Conservation (phyloP, 2,329 filamentous ascomycete species). For the Plenodomus lindquistii region DNA sequence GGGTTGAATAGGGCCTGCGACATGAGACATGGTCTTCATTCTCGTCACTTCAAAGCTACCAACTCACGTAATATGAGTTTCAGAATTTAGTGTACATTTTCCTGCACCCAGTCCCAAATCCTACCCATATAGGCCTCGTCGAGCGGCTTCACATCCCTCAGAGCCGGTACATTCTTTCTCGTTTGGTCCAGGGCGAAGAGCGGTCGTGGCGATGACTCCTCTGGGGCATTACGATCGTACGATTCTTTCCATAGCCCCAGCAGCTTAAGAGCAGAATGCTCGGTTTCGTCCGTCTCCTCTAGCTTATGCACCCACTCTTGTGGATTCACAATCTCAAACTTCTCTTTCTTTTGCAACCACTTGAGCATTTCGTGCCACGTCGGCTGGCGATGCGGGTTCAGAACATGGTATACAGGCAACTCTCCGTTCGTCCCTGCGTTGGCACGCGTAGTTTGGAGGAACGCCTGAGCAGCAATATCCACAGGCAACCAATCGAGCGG, state of each 20-base stretch:
- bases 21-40: neutral
- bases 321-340: slow-evolving; percentile 49
- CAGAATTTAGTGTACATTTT: slow-evolving; percentile 16
- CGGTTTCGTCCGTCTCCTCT: slow-evolving; percentile 32
- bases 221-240: slow-evolving; percentile 37
- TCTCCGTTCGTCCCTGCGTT: slow-evolving; percentile 2
- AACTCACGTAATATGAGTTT: neutral
- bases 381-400: slow-evolving; percentile 51
- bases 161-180: slow-evolving; percentile 35
- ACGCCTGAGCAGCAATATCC: slow-evolving; percentile 52
- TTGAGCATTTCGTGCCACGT: slow-evolving; percentile 53
- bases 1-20: neutral
- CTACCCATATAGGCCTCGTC: slow-evolving; percentile 49
- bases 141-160: slow-evolving; percentile 46
- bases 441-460: slow-evolving; percentile 43
- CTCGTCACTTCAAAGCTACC: neutral
- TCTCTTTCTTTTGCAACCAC: slow-evolving; percentile 47
- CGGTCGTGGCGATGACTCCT: slow-evolving; percentile 5
- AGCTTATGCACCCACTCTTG: slow-evolving; percentile 50
- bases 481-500: slow-evolving; percentile 41
- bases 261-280: slow-evolving; percentile 53
- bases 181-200: slow-evolving; percentile 44
- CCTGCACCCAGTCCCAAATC: slow-evolving; percentile 48
- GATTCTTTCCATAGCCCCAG: slow-evolving; percentile 55
- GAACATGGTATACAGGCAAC: slow-evolving; percentile 52